Conservation (phyloP, 495 filamentous ascomycete genomes). For the Bombardia bombarda region DNA sequence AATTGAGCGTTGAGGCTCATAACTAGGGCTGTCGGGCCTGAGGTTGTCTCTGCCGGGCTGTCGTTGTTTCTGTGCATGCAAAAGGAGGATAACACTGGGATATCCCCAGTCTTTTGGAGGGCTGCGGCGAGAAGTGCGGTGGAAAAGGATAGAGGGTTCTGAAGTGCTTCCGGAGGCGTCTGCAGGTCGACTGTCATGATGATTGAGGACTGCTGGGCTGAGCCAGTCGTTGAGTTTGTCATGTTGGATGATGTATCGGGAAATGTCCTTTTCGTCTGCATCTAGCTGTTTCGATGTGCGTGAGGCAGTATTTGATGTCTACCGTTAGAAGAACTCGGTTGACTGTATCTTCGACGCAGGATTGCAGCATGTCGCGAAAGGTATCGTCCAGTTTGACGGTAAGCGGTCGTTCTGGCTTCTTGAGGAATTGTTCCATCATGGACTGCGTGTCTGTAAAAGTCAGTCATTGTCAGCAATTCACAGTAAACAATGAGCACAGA, state of each 20-base stretch:
- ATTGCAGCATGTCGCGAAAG: background rate
- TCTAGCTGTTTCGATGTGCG: slow-evolving; percentile 3
- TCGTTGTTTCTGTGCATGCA: slow-evolving; percentile 6
- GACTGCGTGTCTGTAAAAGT: background rate
- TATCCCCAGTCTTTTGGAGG: background rate
- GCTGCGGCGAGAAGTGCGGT: slow-evolving; percentile 2
- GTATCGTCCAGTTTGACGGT: background rate
- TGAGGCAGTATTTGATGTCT: slow-evolving; percentile 4
- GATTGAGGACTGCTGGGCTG: background rate
- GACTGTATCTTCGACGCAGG: background rate
- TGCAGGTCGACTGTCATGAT: slow-evolving; percentile 1
- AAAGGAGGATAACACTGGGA: slow-evolving; percentile 7
- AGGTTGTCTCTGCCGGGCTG: background rate
- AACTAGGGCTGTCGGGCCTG: slow-evolving; percentile 3
- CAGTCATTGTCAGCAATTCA: background rate
- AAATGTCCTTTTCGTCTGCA: slow-evolving; percentile 1
- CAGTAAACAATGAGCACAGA: background rate
- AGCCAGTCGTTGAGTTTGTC: slow-evolving; percentile 2
- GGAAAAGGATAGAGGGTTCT: slow-evolving; percentile 7
- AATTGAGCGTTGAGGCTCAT: slow-evolving; percentile 11
- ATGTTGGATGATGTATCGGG: slow-evolving; percentile 1
- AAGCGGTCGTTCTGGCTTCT: background rate
- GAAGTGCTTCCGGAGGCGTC: slow-evolving; percentile 1
- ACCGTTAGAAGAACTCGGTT: no score
- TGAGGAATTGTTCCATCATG: background rate